These are phyloP conservation scores for Fusarium devonianum DNA, from an alignment of 2,329 filamentous ascomycete genomes.

Conservation along the genomic window DNA sequence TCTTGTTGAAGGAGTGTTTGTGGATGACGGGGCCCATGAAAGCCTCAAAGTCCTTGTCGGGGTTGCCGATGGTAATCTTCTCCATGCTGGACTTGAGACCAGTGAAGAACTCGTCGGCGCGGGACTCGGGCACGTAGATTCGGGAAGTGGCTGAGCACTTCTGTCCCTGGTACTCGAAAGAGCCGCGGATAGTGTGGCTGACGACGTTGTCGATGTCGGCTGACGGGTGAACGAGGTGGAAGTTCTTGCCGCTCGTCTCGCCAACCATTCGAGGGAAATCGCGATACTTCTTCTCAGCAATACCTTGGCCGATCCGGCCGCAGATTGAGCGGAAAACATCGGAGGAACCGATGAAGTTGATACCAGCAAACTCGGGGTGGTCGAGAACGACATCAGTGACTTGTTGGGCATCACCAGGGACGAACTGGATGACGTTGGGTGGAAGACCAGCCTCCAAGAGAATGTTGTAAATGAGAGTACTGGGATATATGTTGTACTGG, in stretches of 20 bases:
- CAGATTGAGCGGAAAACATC: constrained; percentile 89
- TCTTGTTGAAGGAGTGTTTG: constrained; percentile 79
- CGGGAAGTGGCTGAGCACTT: constrained; percentile 89
- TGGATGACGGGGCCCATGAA: constrained; percentile 92
- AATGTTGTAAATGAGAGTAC: constrained; percentile 89
- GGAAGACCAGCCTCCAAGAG: constrained; percentile 90
- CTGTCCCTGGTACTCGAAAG: constrained; percentile 90
- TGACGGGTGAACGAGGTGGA: constrained; percentile 80
- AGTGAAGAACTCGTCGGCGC: constrained; percentile 74
- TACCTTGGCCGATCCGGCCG: constrained; percentile 80
- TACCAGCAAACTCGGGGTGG: constrained; percentile 82
- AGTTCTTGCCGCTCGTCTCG: constrained; percentile 94
- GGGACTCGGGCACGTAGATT: constrained; percentile 77
- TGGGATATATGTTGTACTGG: constrained; percentile 82
- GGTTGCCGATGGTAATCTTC: constrained; percentile 73
- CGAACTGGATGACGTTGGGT: constrained; percentile 87
- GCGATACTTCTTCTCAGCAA: constrained; percentile 80
- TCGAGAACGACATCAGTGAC: constrained; percentile 79
- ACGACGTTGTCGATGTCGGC: constrained; percentile 82
- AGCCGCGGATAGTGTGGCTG: constrained; percentile 83
- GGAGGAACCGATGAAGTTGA: constrained; percentile 94
- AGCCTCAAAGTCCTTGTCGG: constrained; percentile 70
- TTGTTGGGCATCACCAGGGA: constrained; percentile 85
- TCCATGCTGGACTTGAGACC: constrained; percentile 71
- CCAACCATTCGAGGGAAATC: constrained; percentile 89